Evolutionary conservation across 371 early-diverging fungal genomes (phyloP), one percentile per base, ranked within the genome.

Genomic region (Enterospora canceri): DNA sequence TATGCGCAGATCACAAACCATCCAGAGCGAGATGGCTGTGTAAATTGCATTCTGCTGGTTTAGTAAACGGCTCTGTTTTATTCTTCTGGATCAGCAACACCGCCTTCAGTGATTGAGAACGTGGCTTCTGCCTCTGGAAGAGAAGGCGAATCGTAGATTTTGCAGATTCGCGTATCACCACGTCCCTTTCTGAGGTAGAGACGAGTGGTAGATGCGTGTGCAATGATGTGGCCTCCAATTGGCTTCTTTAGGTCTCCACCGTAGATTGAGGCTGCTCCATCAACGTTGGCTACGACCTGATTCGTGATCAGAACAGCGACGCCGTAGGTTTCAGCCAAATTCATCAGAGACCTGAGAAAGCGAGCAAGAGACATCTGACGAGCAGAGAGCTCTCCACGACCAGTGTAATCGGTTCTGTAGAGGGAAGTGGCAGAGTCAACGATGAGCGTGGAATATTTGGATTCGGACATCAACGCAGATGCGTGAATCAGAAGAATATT

Each of bases 171-270:
- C 30, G 72, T 82, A 55, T 83, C 85, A 33, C 84, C 85, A 29
- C 82, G 65, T 40, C 85, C 85, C 72, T 85, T 84, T 58, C 82
- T 69, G 4, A 86, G 71, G 69, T 82, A 85, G 8, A 85, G 70
- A 23, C 85, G 76, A 34, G 73, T 76, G 23, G 89, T 89, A 56
- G 91, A 93, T 5, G 94, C 87, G 74, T 96, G 95, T 0, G 97
- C 95, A 80, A 96, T 91, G 46, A 96, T 91, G 79, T 96, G 90
- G 51, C 95, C 97, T 35, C 95, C 97, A 58, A 94, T 91, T 1
- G 94, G 94, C 73, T 94, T 96, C 75, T 93, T 94, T 32, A 90
- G 89, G 71, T 94, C 93, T 15, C 88, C 86, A 62, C 84, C 85
- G 83, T 92, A 91, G 89, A 91, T 88, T 19, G 86, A 82, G 51